Conservation (phyloP, 1,284 basidiomycete species). For the Chiua sp. region DNA sequence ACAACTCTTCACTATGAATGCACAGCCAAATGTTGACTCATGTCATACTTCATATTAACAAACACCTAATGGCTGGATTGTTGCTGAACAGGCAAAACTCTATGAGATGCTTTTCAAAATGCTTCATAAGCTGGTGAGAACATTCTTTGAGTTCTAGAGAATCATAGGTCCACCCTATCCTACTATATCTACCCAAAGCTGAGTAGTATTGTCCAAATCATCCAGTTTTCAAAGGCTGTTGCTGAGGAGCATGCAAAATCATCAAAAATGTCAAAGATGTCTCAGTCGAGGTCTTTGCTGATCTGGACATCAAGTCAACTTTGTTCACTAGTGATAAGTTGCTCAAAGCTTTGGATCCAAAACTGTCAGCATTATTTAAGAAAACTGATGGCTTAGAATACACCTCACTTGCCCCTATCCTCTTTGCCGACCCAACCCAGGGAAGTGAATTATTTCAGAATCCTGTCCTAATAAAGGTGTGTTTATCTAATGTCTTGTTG, state of each 20-base stretch:
- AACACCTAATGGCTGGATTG: no score
- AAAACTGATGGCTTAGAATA: neutral
- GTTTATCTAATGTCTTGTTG: neutral
- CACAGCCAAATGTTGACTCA: no score
- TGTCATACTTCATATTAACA: no score
- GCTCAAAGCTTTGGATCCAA: conserved; percentile 1
- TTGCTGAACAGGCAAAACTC: no score
- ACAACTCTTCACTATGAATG: no score
- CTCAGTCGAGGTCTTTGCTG: neutral
- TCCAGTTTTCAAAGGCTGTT: no score
- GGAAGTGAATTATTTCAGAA: neutral
- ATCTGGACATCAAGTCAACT: neutral
- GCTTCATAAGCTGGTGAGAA: no score
- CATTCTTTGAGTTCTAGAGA: no score
- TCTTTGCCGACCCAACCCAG: neutral
- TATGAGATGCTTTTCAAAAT: no score
- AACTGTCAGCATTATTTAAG: conserved; percentile 4
- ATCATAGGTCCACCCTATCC: no score
- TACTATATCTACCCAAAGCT: no score
- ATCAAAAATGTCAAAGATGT: conserved; percentile 10
- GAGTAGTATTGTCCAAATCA: no score
- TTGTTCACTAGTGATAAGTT: conserved; percentile 1
- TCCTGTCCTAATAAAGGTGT: conserved; percentile 1
- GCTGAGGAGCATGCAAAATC: conserved; percentile 2
- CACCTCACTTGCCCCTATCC: conserved; percentile 1